phyloP scores from a whole-genome alignment of 1,139 yeast genomes.

The Eremothecium coryli region DNA sequence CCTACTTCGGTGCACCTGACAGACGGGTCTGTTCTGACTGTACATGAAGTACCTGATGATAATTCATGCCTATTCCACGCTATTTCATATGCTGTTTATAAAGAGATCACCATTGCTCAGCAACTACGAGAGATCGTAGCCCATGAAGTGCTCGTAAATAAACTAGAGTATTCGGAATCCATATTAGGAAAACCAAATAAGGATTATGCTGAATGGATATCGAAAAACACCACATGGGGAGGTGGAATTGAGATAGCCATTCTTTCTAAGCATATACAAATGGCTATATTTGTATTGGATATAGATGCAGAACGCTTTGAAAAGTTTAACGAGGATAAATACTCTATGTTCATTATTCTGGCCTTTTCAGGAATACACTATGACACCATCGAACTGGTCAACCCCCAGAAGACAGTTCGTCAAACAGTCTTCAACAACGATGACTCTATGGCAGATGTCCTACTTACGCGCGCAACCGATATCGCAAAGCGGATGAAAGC shows the following conservation, averaged over 20 bases:
- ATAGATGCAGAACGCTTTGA: constrained; percentile 57
- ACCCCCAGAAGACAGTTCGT: constrained; percentile 13
- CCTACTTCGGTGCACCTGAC: constrained; percentile 13
- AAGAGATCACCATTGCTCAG: constrained; percentile 21
- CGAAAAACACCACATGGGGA: constrained; percentile 63
- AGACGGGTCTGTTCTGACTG: constrained; percentile 19
- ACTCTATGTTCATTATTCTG: constrained; percentile 40
- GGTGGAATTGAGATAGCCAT: constrained; percentile 76
- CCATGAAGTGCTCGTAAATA: constrained; percentile 36
- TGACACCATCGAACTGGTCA: constrained; percentile 47
- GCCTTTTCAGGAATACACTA: constrained; percentile 71
- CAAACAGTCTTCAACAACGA: constrained; percentile 35
- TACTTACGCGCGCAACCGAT: constrained; percentile 34
- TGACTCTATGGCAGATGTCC: constrained; percentile 26
- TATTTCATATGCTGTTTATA: constrained; percentile 45
- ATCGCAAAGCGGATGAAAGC: constrained; percentile 42
- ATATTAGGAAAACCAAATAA: constrained; percentile 46
- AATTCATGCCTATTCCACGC: constrained; percentile 74
- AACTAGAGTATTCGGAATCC: constrained; percentile 44
- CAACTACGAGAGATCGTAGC: constrained; percentile 21
- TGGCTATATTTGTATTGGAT: constrained; percentile 56
- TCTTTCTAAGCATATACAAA: constrained; percentile 43
- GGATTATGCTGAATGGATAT: constrained; percentile 56
- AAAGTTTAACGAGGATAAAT: constrained; percentile 41
- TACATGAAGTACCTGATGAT: constrained; percentile 66